These are phyloP conservation scores for Crinitomyces ghanaensis DNA, from an alignment of 805 yeast genomes.

Conservation along the genomic window DNA sequence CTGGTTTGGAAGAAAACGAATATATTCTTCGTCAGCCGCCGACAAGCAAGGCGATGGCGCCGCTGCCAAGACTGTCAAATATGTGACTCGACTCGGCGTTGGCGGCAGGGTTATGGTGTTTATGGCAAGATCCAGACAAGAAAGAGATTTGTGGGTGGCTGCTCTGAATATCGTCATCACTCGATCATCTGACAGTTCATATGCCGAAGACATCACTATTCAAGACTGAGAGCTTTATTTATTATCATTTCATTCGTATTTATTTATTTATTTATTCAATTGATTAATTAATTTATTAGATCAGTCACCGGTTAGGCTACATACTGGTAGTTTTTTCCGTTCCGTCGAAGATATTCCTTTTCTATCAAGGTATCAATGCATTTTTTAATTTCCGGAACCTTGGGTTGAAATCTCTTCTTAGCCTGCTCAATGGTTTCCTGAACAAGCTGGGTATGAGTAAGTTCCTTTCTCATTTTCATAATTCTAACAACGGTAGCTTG, in stretches of 20 bases:
- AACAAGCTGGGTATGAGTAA: conserved; percentile 68
- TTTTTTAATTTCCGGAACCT: conserved; percentile 73
- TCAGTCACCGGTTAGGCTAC: conserved; percentile 41
- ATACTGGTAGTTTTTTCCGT: conserved; percentile 66
- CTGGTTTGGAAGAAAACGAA: conserved; percentile 65
- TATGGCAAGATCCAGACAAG: conserved; percentile 71
- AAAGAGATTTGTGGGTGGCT: conserved; percentile 72
- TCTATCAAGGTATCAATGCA: conserved; percentile 80
- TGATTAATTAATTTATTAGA: conserved; percentile 1
- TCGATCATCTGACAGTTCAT: conserved; percentile 10
- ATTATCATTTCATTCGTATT: conserved; percentile 2
- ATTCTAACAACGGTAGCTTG: conserved; percentile 93
- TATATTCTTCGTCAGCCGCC: conserved; percentile 4
- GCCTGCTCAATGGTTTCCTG: conserved; percentile 85
- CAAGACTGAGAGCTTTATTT: background rate
- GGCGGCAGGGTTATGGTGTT: conserved; percentile 62
- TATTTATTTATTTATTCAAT: conserved; percentile 5
- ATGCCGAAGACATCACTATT: conserved; percentile 15
- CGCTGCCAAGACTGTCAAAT: conserved; percentile 8
- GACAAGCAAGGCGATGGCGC: conserved; percentile 1
- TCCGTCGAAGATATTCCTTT: conserved; percentile 73
- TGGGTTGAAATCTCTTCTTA: conserved; percentile 71
- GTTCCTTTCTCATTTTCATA: conserved; percentile 83
- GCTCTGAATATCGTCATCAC: conserved; percentile 26
- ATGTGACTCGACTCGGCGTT: conserved; percentile 47